Base-by-base conservation (phyloP, 2,329 filamentous ascomycete genomes). In the Rasamsonia emersonii region DNA sequence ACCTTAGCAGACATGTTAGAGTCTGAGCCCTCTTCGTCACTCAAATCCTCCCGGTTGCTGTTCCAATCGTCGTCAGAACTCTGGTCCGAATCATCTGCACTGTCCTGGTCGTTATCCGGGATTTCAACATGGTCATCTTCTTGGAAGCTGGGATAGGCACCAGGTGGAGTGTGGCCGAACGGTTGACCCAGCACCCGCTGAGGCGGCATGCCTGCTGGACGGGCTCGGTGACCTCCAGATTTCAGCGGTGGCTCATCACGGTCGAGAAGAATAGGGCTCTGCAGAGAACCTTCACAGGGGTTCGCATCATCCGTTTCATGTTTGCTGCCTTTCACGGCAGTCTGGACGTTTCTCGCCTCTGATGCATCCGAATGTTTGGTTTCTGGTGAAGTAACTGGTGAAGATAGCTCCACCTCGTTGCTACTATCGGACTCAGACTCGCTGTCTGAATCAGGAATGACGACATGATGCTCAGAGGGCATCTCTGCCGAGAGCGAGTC, bases 301-400 rank as follows among this genome's bases (percentile, higher is more conserved):
- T 33, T 9, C 14, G 32, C 23, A 32, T 4, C 5, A 24, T 15
- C 18, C 25, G 13, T 30, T 28, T 21, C 31, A 10, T 9, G 30
- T n/a, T n/a, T n/a, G n/a, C n/a, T n/a, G n/a, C n/a, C n/a, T n/a
- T n/a, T n/a, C n/a, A n/a, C n/a, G n/a, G n/a, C n/a, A n/a, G n/a
- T n/a, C n/a, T n/a, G n/a, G n/a, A n/a, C n/a, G n/a, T n/a, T n/a
- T n/a, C n/a, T n/a, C n/a, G n/a, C n/a, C n/a, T n/a, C n/a, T n/a
- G n/a, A n/a, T n/a, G 17, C n/a, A 19, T 29, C 24, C 11, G 32
- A 34, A 15, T 32, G 36, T 15, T 36, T 41, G 21, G 40, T 44
- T 5, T 33, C 28, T 4, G 50, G 47, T 3, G 46, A 48, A 4
- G 45, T 52, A 10, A 42, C 19, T 3, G 46, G 46, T 9, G 50